Conservation (phyloP, 208 protist species). For the Wallacemonas sp. region DNA sequence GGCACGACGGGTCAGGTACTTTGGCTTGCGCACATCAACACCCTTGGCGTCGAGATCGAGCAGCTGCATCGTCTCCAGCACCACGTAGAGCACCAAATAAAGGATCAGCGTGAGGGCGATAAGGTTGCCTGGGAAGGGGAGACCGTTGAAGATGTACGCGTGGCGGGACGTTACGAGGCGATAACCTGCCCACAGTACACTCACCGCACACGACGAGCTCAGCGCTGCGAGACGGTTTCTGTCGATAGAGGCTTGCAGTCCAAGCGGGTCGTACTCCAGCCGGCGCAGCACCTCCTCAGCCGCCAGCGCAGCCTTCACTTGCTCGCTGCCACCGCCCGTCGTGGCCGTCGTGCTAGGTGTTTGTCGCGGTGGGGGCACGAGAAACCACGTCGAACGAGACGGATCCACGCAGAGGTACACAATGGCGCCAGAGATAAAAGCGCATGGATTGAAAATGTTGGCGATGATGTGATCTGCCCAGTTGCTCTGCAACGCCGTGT, state of each 20-base stretch:
- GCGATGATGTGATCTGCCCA: constrained; percentile 50
- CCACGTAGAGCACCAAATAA: constrained; percentile 53
- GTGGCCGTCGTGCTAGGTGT: not conserved
- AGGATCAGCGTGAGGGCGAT: constrained; percentile 58
- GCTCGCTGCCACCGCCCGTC: not conserved
- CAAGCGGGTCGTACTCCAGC: constrained; percentile 71
- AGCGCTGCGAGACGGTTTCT: constrained; percentile 38
- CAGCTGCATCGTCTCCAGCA: constrained; percentile 48
- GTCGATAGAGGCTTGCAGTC: constrained; percentile 46
- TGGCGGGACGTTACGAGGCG: constrained; percentile 75
- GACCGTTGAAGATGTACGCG: constrained; percentile 71
- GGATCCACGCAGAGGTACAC: constrained; percentile 67
- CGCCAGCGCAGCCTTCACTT: not conserved
- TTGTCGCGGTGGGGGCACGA: constrained; percentile 23
- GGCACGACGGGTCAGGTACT: constrained; percentile 20
- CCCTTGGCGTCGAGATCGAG: constrained; percentile 56
- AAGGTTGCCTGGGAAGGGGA: constrained; percentile 66
- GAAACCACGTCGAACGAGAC: constrained; percentile 74
- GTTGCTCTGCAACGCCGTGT: constrained; percentile 74
- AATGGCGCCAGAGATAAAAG: constrained; percentile 49
- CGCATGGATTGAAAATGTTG: constrained; percentile 66
- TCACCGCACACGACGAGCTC: constrained; percentile 19
- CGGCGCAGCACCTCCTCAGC: constrained; percentile 23
- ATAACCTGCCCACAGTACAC: constrained; percentile 57
- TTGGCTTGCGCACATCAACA: constrained; percentile 21